Base-by-base conservation (phyloP, 768 basidiomycete genomes). In the Suillus subalutaceus region DNA sequence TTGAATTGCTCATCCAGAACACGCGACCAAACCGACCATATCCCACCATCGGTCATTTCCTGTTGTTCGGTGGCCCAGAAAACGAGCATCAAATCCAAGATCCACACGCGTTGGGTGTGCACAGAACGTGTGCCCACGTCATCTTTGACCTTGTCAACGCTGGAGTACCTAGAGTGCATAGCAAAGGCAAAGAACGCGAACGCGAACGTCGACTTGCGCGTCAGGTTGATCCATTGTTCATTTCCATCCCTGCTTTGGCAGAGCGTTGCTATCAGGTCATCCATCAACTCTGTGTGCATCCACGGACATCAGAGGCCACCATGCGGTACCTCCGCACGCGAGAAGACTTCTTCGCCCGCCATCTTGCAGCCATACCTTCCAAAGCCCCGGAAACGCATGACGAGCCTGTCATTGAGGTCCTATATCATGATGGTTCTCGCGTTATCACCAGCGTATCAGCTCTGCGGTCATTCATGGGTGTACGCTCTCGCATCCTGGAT, bases 261-360 rank as follows among this genome's bases (percentile, higher is more conserved):
- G 95, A 96, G 73, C 88, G 90, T 63, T 91, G 89, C 72, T 96
- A 96, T 72, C 86, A 86, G 43, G 84, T 97, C 59, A 79, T 98
- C 23, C 85, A 92, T 73, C 92, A 97, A 66, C 85, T 99, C 0
- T 97, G 93, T 78, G 84, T 89, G n/a, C 94, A 98, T 72, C 85
- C 90, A 10, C 83, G 86, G 48, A 97, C 96, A 0, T 92, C 92
- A 0, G 88, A 90, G 43, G 88, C 89, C 64, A 89, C 88, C 6
- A 90, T 92, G 78, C 88, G 94, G 0, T 97, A 97, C 73, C 84
- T 97, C 41, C 89, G 93, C 43, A 93, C 92, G 2, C 83, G 90
- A 10, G 92, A 97, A 75, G 90, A 96, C 72, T 98, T 96, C 80
- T 95, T 96, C 72, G 87, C 88, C 4, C 86, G 92, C 2, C 96